Evolutionary conservation across 2,329 filamentous ascomycete genomes (phyloP).

Genomic region (Colletotrichum spinosum): DNA sequence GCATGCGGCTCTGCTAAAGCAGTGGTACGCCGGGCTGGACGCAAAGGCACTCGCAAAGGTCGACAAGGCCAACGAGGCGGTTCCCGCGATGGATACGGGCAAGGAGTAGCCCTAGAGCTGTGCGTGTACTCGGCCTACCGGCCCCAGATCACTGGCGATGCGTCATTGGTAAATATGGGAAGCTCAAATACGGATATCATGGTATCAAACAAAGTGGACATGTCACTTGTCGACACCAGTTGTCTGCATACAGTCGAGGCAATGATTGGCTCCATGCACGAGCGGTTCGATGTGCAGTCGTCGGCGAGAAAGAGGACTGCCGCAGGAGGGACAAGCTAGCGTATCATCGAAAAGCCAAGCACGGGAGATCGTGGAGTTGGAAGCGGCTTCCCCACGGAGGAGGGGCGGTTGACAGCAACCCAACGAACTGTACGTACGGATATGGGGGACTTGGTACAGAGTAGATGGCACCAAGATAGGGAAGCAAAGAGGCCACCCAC

Average conservation of each 20-base stretch:
- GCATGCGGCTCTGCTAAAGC: conserved; percentile 60
- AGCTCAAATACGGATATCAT: background rate
- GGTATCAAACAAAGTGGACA: too few relatives aligned
- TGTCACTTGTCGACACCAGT: too few relatives aligned
- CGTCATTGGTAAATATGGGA: background rate
- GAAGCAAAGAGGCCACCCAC: conserved; percentile 15
- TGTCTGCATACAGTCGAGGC: too few relatives aligned
- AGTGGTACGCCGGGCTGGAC: conserved; percentile 63
- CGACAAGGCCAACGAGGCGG: conserved; percentile 58
- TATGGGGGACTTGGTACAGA: background rate
- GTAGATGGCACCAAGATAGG: background rate
- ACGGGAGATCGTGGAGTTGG: conserved; percentile 33
- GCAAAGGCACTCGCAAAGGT: conserved; percentile 59
- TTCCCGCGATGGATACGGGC: conserved; percentile 40
- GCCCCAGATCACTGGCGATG: too few relatives aligned
- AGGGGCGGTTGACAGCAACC: background rate
- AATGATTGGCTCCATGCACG: background rate
- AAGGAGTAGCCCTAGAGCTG: conserved; percentile 24
- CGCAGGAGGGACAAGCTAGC: conserved; percentile 6
- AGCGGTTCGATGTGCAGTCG: background rate
- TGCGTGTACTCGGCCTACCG: background rate
- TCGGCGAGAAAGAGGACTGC: conserved; percentile 7
- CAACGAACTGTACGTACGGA: too few relatives aligned
- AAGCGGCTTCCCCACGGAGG: conserved; percentile 29
- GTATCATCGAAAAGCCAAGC: conserved; percentile 33